These are phyloP conservation scores for Penicillium paxilli DNA, from an alignment of 495 filamentous ascomycete species.

Conservation along the genomic window DNA sequence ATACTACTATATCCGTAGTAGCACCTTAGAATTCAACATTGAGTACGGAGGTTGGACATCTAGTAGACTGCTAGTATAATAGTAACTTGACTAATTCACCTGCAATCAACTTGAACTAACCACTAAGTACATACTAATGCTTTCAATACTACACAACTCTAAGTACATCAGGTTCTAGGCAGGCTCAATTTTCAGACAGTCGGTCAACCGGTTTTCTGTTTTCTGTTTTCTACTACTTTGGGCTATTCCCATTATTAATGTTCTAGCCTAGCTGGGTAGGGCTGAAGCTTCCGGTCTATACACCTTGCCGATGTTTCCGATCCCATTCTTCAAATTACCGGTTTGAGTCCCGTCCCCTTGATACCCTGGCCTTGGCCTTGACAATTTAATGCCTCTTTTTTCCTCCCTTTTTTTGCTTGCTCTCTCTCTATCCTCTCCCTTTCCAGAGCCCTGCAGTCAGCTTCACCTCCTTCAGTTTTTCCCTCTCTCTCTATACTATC, in stretches of 20 bases:
- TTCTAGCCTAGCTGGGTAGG: background rate
- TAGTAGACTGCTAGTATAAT: too few species aligned
- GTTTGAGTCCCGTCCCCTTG: background rate
- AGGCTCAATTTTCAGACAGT: too few species aligned
- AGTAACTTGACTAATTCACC: too few species aligned
- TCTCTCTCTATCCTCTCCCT: background rate
- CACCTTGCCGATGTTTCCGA: slow-evolving; percentile 8
- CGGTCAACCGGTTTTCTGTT: too few species aligned
- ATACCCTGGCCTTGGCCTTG: background rate
- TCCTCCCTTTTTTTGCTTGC: slow-evolving; percentile 1
- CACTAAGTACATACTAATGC: too few species aligned
- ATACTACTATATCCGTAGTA: too few species aligned
- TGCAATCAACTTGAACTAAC: too few species aligned
- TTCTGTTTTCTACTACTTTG: background rate
- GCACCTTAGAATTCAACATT: too few species aligned
- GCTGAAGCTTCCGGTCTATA: slow-evolving; percentile 5
- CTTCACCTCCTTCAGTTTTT: background rate
- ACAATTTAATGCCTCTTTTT: background rate
- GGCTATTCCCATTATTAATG: background rate
- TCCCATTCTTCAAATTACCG: background rate
- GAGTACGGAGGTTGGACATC: too few species aligned
- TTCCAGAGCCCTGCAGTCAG: too few species aligned
- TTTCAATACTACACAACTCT: too few species aligned
- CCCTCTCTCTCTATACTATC: background rate
- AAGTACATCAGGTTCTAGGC: too few species aligned